phyloP scores from a whole-genome alignment of 352 stramenopile genomes.

The Thalassiosira allenii region DNA sequence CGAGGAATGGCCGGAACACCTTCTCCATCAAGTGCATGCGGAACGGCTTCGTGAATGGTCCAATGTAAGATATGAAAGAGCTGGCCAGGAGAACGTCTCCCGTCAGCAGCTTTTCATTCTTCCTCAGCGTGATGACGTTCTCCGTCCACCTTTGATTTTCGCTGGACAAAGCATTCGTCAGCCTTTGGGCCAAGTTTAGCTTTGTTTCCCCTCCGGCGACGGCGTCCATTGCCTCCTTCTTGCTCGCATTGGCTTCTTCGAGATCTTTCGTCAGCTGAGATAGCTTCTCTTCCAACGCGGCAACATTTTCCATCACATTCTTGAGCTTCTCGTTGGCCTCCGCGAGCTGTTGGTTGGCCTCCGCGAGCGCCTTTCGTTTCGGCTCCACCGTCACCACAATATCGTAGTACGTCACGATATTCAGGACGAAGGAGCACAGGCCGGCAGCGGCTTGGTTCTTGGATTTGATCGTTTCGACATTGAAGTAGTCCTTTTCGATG shows the following conservation, averaged over 20 bases:
- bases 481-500: constrained; percentile 93
- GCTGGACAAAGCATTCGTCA: constrained; percentile 93
- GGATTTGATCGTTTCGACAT: constrained; percentile 92
- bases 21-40: constrained; percentile 86
- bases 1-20: constrained; percentile 43
- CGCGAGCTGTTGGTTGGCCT: constrained; percentile 90
- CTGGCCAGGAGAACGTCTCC: constrained; percentile 95
- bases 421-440: constrained; percentile 96
- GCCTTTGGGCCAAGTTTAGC: constrained; percentile 92
- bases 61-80: constrained; percentile 97
- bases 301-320: constrained; percentile 91
- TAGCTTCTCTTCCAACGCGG: constrained; percentile 92
- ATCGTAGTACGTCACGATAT: constrained; percentile 97
- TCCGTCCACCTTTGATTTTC: constrained; percentile 96
- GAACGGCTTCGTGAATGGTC: constrained; percentile 94
- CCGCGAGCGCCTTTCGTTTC: constrained; percentile 94
- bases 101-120: constrained; percentile 92
- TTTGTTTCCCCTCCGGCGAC: constrained; percentile 92
- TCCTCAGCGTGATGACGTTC: constrained; percentile 94
- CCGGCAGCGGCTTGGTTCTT: constrained; percentile 96
- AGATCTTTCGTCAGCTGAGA: constrained; percentile 92
- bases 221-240: constrained; percentile 93
- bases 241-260: constrained; percentile 93
- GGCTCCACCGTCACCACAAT: constrained; percentile 98
- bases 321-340: constrained; percentile 90